A percentile compares a stretch with the other conserved stretches of the same genome.
phyloP scores from a whole-genome alignment of 164 flowering plant species.

The Dillenia suffruticosa region DNA sequence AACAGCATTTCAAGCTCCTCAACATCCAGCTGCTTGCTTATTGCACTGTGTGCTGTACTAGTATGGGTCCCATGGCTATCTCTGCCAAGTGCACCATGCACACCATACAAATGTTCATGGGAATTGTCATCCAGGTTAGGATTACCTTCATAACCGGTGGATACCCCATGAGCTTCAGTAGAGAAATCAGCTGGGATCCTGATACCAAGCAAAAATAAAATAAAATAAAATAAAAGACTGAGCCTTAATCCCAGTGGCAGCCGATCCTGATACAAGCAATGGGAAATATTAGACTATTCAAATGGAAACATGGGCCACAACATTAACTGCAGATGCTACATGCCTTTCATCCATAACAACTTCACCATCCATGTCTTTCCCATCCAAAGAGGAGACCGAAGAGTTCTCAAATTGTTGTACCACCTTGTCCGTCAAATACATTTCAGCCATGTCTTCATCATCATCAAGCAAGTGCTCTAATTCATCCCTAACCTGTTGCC shows the following conservation, averaged over 20 bases:
- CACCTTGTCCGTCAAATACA: constrained; percentile 83
- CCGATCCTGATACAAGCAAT: constrained; percentile 20
- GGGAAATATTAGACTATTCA: not conserved
- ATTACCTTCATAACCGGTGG: constrained; percentile 35
- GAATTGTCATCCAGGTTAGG: constrained; percentile 24
- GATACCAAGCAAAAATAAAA: not conserved
- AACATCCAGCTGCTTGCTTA: constrained; percentile 72
- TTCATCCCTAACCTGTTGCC: constrained; percentile 63
- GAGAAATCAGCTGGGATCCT: constrained; percentile 52
- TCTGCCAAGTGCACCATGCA: constrained; percentile 29
- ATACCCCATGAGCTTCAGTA: constrained; percentile 32
- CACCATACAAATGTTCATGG: constrained; percentile 34
- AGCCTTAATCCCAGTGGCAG: not conserved
- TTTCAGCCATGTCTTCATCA: constrained; percentile 78
- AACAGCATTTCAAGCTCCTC: constrained; percentile 97
- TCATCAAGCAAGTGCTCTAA: constrained; percentile 66
- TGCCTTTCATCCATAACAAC: constrained; percentile 53
- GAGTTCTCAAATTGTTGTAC: constrained; percentile 53
- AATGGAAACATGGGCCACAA: not conserved
- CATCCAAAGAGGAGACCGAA: constrained; percentile 49
- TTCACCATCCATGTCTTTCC: constrained; percentile 43
- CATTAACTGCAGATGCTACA: not conserved
- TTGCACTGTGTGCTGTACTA: constrained; percentile 59
- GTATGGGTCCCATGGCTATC: constrained; percentile 65
- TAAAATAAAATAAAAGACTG: too few species aligned